Evolutionary conservation across 331 rosid genomes (phyloP).

Genomic region (Cydonia oblonga): DNA sequence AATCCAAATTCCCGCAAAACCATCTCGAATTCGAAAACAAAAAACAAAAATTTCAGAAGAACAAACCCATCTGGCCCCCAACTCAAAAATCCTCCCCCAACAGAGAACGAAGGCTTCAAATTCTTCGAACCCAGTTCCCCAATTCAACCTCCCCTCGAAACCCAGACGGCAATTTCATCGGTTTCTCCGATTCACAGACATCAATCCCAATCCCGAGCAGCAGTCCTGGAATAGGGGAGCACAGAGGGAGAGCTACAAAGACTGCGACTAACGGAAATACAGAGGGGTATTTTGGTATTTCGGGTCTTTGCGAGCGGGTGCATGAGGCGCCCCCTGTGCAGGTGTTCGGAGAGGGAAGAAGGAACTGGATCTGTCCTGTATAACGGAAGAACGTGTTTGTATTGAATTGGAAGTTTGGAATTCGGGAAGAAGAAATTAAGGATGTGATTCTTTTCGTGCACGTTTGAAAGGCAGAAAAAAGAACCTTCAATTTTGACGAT

Average conservation of each 20-base stretch:
- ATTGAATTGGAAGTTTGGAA: not conserved
- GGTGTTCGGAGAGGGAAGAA: not conserved
- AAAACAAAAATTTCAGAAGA: conserved; percentile 24
- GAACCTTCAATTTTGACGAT: too few relatives aligned
- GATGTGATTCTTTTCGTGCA: conserved; percentile 19
- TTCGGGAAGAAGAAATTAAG: not conserved
- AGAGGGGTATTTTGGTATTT: conserved; percentile 6
- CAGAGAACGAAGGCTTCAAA: conserved; percentile 2
- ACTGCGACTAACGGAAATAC: not conserved
- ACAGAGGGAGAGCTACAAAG: not conserved
- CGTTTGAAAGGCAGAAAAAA: not conserved
- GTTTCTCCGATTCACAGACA: conserved; percentile 13
- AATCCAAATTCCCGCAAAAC: conserved; percentile 17
- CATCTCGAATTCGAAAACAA: conserved; percentile 19
- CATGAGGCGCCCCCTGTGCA: too few relatives aligned
- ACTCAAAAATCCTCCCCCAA: not conserved
- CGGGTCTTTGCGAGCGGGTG: not conserved
- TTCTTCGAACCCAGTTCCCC: conserved; percentile 24
- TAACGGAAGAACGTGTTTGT: conserved; percentile 8
- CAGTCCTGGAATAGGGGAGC: not conserved
- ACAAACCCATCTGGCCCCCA: conserved; percentile 27
- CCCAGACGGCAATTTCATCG: conserved; percentile 22
- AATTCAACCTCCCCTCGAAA: conserved; percentile 1
- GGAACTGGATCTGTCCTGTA: conserved; percentile 10
- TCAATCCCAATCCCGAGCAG: conserved; percentile 8